Percentiles rank a stretch among this genome's conserved stretches.
Evolutionary conservation across 2,329 filamentous ascomycete genomes (phyloP).

Genomic region (Penicillium decumbens): DNA sequence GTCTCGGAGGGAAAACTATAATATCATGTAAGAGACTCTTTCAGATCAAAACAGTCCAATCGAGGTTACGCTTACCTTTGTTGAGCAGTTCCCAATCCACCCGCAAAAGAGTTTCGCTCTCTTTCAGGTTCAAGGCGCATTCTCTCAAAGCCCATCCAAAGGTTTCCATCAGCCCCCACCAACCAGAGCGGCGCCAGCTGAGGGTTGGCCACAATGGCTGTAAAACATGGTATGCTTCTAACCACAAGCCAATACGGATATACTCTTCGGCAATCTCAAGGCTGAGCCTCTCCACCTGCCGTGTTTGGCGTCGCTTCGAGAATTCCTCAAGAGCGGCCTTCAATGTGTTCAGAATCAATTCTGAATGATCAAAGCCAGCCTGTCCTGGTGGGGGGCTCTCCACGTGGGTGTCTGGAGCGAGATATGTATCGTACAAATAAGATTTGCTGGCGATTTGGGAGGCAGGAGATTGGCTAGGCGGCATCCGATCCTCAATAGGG

Average conservation of each 20-base stretch:
- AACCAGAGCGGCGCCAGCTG: conserved; percentile 57
- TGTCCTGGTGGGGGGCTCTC: conserved; percentile 48
- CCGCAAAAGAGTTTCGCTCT: conserved; percentile 48
- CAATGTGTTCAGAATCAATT: conserved; percentile 48
- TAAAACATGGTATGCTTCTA: conserved; percentile 50
- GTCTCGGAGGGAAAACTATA: conserved; percentile 35
- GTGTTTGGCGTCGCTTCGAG: conserved; percentile 48
- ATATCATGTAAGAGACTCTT: not conserved
- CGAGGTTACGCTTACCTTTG: conserved; percentile 25
- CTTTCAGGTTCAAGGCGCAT: conserved; percentile 46
- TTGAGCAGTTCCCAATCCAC: conserved; percentile 56
- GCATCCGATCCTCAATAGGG: conserved; percentile 55
- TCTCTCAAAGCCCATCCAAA: conserved; percentile 53
- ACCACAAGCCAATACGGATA: conserved; percentile 47
- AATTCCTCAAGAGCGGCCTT: conserved; percentile 50
- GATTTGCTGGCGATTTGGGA: conserved; percentile 53
- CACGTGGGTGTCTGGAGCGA: conserved; percentile 55
- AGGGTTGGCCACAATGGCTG: conserved; percentile 52
- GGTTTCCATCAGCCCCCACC: conserved; percentile 54
- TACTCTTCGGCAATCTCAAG: conserved; percentile 55
- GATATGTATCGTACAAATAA: conserved; percentile 56
- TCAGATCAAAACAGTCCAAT: not conserved
- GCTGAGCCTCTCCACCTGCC: conserved; percentile 52
- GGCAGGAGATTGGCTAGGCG: conserved; percentile 53
- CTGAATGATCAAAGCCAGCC: conserved; percentile 49